Percentiles rank a stretch among this genome's conserved stretches.
Conservation (phyloP, 1,284 basidiomycete genomes). For the Pisolithus thermaeus region DNA sequence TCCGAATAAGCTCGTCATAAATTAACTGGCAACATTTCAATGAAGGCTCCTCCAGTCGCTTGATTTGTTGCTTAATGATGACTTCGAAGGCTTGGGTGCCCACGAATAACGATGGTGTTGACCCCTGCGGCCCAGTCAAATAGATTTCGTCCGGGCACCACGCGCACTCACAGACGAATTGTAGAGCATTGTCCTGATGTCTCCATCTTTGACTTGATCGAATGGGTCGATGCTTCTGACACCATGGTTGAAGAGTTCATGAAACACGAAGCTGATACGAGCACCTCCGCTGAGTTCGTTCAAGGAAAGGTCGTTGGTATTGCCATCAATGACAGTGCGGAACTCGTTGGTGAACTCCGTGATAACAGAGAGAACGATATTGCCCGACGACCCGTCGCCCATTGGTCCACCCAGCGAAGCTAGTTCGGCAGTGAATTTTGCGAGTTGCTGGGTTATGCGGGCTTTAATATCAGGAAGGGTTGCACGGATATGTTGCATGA, state of each 20-base stretch:
- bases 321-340: slow-evolving; percentile 94
- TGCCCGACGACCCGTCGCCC: slow-evolving; percentile 82
- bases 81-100: slow-evolving; percentile 96
- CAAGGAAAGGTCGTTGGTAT: slow-evolving; percentile 89
- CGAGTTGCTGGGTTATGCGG: slow-evolving; percentile 81
- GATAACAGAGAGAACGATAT: slow-evolving; percentile 90
- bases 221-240: slow-evolving; percentile 96
- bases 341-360: slow-evolving; percentile 98
- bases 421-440: slow-evolving; percentile 85
- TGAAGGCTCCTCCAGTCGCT: slow-evolving; percentile 89
- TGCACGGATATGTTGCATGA: slow-evolving; percentile 97
- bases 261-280: slow-evolving; percentile 97
- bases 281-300: slow-evolving; percentile 97
- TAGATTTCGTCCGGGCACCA: background rate
- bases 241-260: slow-evolving; percentile 96
- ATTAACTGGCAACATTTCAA: slow-evolving; percentile 92
- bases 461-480: slow-evolving; percentile 97
- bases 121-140: slow-evolving; percentile 54
- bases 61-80: slow-evolving; percentile 98
- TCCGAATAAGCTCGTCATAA: slow-evolving; percentile 95
- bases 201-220: slow-evolving; percentile 97
- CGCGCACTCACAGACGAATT: slow-evolving; percentile 79
- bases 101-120: slow-evolving; percentile 93
- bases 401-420: slow-evolving; percentile 80
- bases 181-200: slow-evolving; percentile 93